A percentile compares a stretch with the other conserved stretches of the same genome.
phyloP scores from a whole-genome alignment of 192 early-diverging fungal species.

The Backusella australiensis region DNA sequence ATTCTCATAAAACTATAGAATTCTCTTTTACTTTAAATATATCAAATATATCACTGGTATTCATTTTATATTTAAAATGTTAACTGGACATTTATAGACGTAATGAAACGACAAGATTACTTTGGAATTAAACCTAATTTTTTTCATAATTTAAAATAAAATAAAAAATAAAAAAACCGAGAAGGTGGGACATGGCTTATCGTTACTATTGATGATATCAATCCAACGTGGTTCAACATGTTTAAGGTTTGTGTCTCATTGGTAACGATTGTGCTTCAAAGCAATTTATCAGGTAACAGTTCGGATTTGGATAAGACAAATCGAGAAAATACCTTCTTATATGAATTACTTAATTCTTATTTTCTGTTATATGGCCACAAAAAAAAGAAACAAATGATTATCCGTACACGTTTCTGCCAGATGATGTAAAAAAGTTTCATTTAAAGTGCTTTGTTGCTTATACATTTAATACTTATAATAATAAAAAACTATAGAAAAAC shows the following conservation, averaged over 20 bases:
- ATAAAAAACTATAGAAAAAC: neutral
- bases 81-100: too few relatives aligned
- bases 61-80: too few relatives aligned
- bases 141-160: too few relatives aligned
- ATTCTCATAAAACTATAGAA: too few relatives aligned
- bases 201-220: neutral
- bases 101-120: too few relatives aligned
- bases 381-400: neutral
- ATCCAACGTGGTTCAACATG: neutral
- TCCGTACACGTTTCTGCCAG: neutral
- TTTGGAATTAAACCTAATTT: too few relatives aligned
- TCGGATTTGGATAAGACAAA: neutral
- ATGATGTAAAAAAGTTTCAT: neutral
- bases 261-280: neutral
- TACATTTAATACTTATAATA: neutral
- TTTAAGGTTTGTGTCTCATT: slow-evolving; percentile 1
- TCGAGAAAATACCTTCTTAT: neutral
- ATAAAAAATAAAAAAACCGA: neutral
- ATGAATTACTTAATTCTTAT: too few relatives aligned
- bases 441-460: neutral
- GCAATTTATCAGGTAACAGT: neutral
- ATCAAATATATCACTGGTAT: too few relatives aligned
- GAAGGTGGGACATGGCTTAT: neutral
- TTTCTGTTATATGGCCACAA: neutral
- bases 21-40: too few relatives aligned